A percentile compares a stretch with the other conserved stretches of the same genome.
These are phyloP conservation scores for Ceriops decandra DNA, from an alignment of 345 rosid species.

Conservation along the genomic window DNA sequence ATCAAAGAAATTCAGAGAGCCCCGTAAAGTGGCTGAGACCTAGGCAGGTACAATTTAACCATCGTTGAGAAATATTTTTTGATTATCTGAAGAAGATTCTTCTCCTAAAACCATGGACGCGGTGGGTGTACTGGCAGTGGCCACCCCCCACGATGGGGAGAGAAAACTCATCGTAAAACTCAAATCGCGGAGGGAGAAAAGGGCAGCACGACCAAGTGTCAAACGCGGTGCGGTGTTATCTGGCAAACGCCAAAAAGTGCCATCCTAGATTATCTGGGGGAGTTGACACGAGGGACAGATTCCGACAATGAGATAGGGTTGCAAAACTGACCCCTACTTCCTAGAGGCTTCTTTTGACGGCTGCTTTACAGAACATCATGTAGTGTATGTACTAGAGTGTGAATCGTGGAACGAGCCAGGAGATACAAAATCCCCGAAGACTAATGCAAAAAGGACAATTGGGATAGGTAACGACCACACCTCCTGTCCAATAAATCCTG, in stretches of 20 bases:
- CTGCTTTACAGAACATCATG: background rate
- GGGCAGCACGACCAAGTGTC: too few relatives aligned
- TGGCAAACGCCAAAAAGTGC: background rate
- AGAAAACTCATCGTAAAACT: background rate
- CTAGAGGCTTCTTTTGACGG: background rate
- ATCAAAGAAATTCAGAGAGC: too few relatives aligned
- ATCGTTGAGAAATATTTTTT: too few relatives aligned
- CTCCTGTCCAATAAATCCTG: constrained; percentile 9
- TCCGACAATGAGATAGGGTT: too few relatives aligned
- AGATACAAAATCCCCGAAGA: background rate
- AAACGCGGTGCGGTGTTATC: too few relatives aligned
- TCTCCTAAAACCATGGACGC: background rate
- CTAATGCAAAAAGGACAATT: background rate
- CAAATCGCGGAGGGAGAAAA: too few relatives aligned
- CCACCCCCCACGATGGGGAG: background rate
- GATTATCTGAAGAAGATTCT: background rate
- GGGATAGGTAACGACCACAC: background rate
- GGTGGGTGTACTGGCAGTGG: background rate
- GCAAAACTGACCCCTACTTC: background rate
- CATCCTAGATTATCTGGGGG: background rate
- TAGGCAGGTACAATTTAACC: too few relatives aligned
- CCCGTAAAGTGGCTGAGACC: too few relatives aligned
- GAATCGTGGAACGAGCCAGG: background rate
- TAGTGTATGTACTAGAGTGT: background rate
- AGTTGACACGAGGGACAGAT: background rate